phyloP scores from a whole-genome alignment of 768 basidiomycete genomes.

The Suillus cothurnatus region DNA sequence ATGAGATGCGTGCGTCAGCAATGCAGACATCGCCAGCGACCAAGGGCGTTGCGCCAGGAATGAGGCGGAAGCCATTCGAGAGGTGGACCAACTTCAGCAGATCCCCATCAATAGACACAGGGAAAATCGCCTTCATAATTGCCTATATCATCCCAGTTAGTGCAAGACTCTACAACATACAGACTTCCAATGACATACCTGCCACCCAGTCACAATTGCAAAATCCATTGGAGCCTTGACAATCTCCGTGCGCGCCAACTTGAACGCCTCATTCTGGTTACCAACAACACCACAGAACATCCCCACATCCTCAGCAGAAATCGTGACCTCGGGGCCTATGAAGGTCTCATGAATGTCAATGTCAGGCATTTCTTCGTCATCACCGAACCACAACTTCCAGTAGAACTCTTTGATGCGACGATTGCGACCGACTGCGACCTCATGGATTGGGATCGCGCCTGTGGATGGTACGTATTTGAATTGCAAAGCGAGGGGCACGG shows the following conservation, averaged over 20 bases:
- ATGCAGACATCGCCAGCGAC: constrained; percentile 88
- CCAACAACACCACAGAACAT: constrained; percentile 92
- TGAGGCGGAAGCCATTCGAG: constrained; percentile 92
- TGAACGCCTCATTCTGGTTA: constrained; percentile 91
- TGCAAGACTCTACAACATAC: neutral
- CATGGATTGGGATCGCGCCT: constrained; percentile 92
- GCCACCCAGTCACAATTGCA: constrained; percentile 97
- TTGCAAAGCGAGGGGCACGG: constrained; percentile 79
- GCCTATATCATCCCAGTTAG: constrained; percentile 52
- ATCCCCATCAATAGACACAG: constrained; percentile 87
- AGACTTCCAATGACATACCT: constrained; percentile 55
- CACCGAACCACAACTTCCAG: constrained; percentile 98
- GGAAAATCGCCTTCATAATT: constrained; percentile 99
- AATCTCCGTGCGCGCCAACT: constrained; percentile 63
- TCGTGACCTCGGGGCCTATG: constrained; percentile 82
- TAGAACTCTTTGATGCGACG: constrained; percentile 95
- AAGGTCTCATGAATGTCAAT: constrained; percentile 83
- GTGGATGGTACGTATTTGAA: constrained; percentile 88
- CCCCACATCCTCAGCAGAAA: constrained; percentile 77
- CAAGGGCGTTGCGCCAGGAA: constrained; percentile 76
- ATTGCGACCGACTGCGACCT: constrained; percentile 82
- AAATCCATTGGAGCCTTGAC: constrained; percentile 98
- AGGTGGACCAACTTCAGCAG: constrained; percentile 95
- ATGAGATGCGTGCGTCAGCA: constrained; percentile 85
- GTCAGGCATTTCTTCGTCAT: constrained; percentile 72